A percentile compares a stretch with the other conserved stretches of the same genome.
phyloP scores from a whole-genome alignment of 768 basidiomycete genomes.

The Fomitopsis pulvina region DNA sequence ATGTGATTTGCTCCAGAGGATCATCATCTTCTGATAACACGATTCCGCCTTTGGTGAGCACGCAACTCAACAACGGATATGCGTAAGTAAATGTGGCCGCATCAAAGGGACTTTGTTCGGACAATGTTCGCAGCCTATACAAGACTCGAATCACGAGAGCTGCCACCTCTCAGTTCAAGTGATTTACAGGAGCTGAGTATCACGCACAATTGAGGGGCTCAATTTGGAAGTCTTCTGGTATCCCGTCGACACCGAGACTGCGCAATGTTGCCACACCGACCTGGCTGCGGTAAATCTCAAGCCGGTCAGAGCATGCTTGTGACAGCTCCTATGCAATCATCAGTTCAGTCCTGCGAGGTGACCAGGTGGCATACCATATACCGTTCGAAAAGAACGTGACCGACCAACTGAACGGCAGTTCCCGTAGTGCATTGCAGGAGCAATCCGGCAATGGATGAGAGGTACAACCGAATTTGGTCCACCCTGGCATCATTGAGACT shows the following conservation, averaged over 20 bases:
- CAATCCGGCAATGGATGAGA: conserved; percentile 51
- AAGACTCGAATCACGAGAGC: conserved; percentile 50
- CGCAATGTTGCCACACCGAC: conserved; percentile 82
- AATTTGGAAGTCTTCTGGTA: conserved; percentile 66
- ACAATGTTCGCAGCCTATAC: conserved; percentile 73
- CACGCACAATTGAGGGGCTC: conserved; percentile 63
- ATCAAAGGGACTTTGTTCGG: conserved; percentile 79
- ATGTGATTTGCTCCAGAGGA: conserved; percentile 72
- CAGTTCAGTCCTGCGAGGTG: not conserved
- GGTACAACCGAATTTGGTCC: conserved; percentile 47
- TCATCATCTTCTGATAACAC: conserved; percentile 62
- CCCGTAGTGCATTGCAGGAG: conserved; percentile 63
- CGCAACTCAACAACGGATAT: conserved; percentile 65
- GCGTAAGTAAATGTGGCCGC: conserved; percentile 79
- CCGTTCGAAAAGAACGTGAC: conserved; percentile 56
- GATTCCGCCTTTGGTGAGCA: conserved; percentile 67
- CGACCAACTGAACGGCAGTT: conserved; percentile 56
- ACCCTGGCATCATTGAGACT: conserved; percentile 48
- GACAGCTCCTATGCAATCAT: conserved; percentile 48
- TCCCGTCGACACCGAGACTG: conserved; percentile 51
- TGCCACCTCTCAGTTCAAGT: too few relatives aligned
- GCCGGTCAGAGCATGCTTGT: conserved; percentile 63
- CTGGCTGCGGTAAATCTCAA: conserved; percentile 64
- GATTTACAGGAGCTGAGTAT: too few relatives aligned
- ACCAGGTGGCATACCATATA: conserved; percentile 55